phyloP scores from a whole-genome alignment of 2,329 filamentous ascomycete species.

The Fusarium zealandicum region DNA sequence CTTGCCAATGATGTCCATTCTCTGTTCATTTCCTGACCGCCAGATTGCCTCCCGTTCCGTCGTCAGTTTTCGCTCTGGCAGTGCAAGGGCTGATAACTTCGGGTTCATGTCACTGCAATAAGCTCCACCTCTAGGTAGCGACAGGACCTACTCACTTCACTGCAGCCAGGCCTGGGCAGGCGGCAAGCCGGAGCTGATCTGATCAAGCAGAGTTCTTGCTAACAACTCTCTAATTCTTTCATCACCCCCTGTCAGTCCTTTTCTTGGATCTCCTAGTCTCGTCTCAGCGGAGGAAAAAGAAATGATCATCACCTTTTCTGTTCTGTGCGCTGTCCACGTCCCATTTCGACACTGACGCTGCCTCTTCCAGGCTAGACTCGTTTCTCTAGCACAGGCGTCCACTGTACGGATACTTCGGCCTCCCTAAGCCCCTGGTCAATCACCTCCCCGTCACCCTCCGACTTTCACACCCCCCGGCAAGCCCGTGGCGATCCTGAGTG shows the following conservation, averaged over 20 bases:
- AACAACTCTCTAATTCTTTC: not conserved
- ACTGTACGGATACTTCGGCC: slow-evolving; percentile 31
- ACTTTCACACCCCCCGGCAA: slow-evolving; percentile 34
- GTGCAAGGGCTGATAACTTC: not conserved
- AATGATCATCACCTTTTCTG: slow-evolving; percentile 14
- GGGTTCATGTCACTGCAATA: not conserved
- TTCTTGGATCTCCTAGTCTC: not conserved
- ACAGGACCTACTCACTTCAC: too few relatives aligned
- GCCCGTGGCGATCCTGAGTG: slow-evolving; percentile 39
- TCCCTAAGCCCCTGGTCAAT: slow-evolving; percentile 34
- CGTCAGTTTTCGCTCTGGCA: not conserved
- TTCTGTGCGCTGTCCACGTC: slow-evolving; percentile 13
- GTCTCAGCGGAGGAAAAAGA: not conserved
- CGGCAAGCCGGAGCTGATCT: not conserved
- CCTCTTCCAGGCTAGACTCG: slow-evolving; percentile 28
- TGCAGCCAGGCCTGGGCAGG: too few relatives aligned
- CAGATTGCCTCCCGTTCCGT: slow-evolving; percentile 10
- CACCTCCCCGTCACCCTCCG: slow-evolving; percentile 23
- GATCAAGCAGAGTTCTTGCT: not conserved
- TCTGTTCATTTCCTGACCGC: slow-evolving; percentile 30
- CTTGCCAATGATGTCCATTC: slow-evolving; percentile 28
- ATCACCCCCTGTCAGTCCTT: not conserved
- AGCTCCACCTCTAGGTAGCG: slow-evolving; percentile 25
- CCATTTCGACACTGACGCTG: slow-evolving; percentile 25
- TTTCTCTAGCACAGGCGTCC: slow-evolving; percentile 17